Percentiles rank a stretch among this genome's conserved stretches.
Evolutionary conservation across 108 stramenopile species (phyloP).

Genomic region (Discostella stelligeroides): DNA sequence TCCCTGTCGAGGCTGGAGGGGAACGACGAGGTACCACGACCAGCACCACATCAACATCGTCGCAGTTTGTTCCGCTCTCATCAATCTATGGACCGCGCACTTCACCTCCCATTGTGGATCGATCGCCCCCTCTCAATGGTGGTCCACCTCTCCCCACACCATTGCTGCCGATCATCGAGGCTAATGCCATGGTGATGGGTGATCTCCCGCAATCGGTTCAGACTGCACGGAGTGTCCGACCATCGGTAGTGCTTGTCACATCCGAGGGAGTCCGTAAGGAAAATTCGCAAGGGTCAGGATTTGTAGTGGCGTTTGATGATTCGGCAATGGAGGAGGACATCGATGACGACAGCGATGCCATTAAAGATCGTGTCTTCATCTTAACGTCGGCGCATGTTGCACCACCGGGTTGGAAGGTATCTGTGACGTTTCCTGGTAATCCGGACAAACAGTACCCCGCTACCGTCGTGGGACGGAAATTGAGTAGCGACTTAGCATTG

Average conservation of each 20-base stretch:
- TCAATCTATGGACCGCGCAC: slow-evolving; percentile 21
- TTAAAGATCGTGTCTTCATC: slow-evolving; percentile 33
- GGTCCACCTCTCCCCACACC: slow-evolving; percentile 12
- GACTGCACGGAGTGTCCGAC: slow-evolving; percentile 37
- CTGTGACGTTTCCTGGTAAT: slow-evolving; percentile 42
- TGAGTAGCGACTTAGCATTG: slow-evolving; percentile 56
- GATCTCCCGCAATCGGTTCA: slow-evolving; percentile 32
- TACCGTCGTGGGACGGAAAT: slow-evolving; percentile 52
- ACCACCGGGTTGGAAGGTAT: slow-evolving; percentile 52
- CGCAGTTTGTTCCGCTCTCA: slow-evolving; percentile 32
- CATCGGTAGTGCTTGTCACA: slow-evolving; percentile 55
- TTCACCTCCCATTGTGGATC: slow-evolving; percentile 3
- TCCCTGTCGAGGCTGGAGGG: slow-evolving; percentile 10
- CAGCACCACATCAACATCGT: slow-evolving; percentile 24
- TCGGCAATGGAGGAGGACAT: slow-evolving; percentile 14
- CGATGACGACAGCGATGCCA: background rate
- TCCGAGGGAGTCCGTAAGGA: slow-evolving; percentile 55
- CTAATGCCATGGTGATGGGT: slow-evolving; percentile 21
- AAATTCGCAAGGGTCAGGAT: slow-evolving; percentile 60
- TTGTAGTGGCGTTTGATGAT: slow-evolving; percentile 47
- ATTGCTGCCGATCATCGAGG: slow-evolving; percentile 5
- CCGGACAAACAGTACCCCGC: slow-evolving; percentile 44
- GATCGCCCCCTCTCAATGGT: slow-evolving; percentile 31
- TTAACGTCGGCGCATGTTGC: slow-evolving; percentile 60
- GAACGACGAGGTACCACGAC: slow-evolving; percentile 6